Evolutionary conservation across 805 yeast genomes (phyloP), one percentile per base, ranked within the genome.

Genomic region (Nakazawaea molendinolei): DNA sequence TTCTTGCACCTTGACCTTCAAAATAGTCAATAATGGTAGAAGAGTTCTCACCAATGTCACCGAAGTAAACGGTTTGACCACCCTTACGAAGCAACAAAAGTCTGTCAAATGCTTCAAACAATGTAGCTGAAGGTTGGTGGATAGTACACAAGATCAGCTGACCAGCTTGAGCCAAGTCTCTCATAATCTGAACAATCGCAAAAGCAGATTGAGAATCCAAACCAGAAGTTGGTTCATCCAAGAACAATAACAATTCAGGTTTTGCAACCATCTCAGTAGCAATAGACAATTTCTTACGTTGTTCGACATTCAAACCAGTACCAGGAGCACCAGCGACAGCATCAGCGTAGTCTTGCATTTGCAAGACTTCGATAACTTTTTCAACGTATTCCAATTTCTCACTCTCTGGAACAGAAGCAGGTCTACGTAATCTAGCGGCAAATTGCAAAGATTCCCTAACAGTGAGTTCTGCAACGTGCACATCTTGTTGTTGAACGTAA

Each of bases 191-290:
- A 31, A 71, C 60, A 47, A 71, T 68, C 27, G 74, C 57, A 69
- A 71, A 70, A 7, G 76, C 65, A n/a, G 73, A 62, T 44, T 67
- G 70, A 28, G 71, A 66, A 46, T 69, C 75, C 41, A 69, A 53
- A 43, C 75, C 75, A 30, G 74, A 68, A n/a, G 74, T 69, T 16
- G 73, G 73, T 50, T 69, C 75, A 49, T 69, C 75, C 47, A 69
- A 58, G 50, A 69, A 69, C 34, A 69, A 48, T 36, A 69, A 50
- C 28, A 67, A 49, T 40, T 57, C 59, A 2, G 75, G 75, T 43
- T 65, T 67, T 23, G 71, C 67, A 24, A 66, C 71, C 40, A 68
- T 47, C 41, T 67, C 72, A 13, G 67, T 68, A 44, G 68, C 74
- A 39, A 68, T 58, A 15, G 71, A 63, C 26, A 64, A 44, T 42